Evolutionary conservation across 1,284 basidiomycete genomes (phyloP).

Genomic region (Moniliella sp.): DNA sequence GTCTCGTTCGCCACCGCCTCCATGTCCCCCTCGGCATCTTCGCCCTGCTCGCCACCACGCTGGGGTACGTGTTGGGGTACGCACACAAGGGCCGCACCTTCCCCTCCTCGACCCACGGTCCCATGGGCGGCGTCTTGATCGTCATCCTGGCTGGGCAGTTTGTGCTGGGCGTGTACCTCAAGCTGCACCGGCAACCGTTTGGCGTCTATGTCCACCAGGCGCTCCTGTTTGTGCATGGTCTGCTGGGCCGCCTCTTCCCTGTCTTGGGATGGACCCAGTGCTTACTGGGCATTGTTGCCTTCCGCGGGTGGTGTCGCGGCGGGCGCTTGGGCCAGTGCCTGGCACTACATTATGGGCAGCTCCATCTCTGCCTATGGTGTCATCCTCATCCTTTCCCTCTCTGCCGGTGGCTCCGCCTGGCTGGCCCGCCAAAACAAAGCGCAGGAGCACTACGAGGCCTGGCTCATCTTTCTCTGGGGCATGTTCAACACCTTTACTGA

Average conservation of each 20-base stretch:
- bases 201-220: slow-evolving; percentile 44
- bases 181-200: slow-evolving; percentile 47
- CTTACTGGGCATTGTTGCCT: slow-evolving; percentile 16
- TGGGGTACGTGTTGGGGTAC: slow-evolving; percentile 24
- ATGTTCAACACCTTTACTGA: slow-evolving; percentile 81
- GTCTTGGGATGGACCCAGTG: slow-evolving; percentile 47
- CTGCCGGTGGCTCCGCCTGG: slow-evolving; percentile 55
- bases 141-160: slow-evolving; percentile 40
- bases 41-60: slow-evolving; percentile 14
- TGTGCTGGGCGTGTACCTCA: slow-evolving; percentile 63
- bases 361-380: slow-evolving; percentile 53
- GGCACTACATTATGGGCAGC: slow-evolving; percentile 44
- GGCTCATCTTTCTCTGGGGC: slow-evolving; percentile 64
- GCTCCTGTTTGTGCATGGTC: slow-evolving; percentile 51
- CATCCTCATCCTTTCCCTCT: slow-evolving; percentile 59
- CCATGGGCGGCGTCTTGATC: slow-evolving; percentile 18
- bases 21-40: slow-evolving; percentile 23
- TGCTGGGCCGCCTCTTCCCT: slow-evolving; percentile 65
- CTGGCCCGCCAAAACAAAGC: slow-evolving; percentile 39
- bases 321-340: slow-evolving; percentile 40
- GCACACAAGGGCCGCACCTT: slow-evolving; percentile 23
- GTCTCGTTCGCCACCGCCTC: slow-evolving; percentile 22
- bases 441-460: slow-evolving; percentile 77
- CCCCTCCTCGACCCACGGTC: slow-evolving; percentile 25
- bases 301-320: slow-evolving; percentile 45